Conservation (phyloP, 2,329 filamentous ascomycete species). For the Ophiostoma quercus region DNA sequence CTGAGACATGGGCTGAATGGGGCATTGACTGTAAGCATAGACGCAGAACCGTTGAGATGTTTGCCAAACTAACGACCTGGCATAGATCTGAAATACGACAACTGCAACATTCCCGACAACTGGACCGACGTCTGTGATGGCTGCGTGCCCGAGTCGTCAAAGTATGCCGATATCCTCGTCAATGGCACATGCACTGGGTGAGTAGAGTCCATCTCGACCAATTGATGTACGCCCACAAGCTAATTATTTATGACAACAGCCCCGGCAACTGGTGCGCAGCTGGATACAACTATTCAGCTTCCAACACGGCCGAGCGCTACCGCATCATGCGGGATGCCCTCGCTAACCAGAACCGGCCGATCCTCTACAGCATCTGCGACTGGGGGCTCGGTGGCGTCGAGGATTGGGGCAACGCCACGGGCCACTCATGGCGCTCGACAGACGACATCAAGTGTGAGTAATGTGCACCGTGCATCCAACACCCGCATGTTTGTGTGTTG, state of each 20-base stretch:
- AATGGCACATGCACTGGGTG: constrained; percentile 14
- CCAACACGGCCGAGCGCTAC: constrained; percentile 42
- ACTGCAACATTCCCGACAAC: constrained; percentile 38
- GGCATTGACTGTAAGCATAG: constrained; percentile 48
- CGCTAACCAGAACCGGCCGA: constrained; percentile 36
- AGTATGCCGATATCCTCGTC: background rate
- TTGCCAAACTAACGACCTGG: background rate
- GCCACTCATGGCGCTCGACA: constrained; percentile 37
- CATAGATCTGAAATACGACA: constrained; percentile 53
- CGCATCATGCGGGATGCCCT: constrained; percentile 43
- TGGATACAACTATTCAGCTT: constrained; percentile 44
- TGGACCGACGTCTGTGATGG: constrained; percentile 21
- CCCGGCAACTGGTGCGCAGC: constrained; percentile 30
- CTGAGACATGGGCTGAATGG: constrained; percentile 53
- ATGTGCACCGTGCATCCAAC: no score
- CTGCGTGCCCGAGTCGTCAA: constrained; percentile 20
- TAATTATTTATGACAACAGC: background rate
- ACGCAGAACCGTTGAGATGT: background rate
- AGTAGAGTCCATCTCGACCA: background rate
- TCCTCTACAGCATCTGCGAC: constrained; percentile 44
- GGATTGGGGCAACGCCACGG: constrained; percentile 42
- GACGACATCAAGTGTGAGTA: constrained; percentile 28
- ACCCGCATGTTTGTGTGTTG: background rate
- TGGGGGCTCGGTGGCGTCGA: constrained; percentile 43
- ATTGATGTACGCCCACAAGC: background rate